A percentile compares a stretch with the other conserved stretches of the same genome.
Evolutionary conservation across 768 basidiomycete genomes (phyloP).

Genomic region (Suillus subluteus): DNA sequence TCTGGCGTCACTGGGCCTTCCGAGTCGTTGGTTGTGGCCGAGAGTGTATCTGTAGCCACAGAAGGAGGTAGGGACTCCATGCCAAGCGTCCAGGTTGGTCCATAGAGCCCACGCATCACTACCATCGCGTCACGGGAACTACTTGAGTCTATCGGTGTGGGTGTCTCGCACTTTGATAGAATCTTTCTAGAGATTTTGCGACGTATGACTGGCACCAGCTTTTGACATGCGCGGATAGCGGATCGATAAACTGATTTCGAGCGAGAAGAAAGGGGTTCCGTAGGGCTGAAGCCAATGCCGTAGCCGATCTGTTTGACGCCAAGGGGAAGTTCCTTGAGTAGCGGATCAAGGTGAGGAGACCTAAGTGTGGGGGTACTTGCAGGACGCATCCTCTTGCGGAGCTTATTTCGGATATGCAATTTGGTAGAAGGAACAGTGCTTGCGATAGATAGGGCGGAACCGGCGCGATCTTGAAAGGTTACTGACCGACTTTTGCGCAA

Average conservation of each 20-base stretch:
- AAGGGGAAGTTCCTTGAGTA: slow-evolving; percentile 39
- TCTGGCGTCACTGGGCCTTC: slow-evolving; percentile 11
- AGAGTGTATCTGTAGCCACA: neutral
- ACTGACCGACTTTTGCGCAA: slow-evolving; percentile 33
- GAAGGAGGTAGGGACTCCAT: neutral
- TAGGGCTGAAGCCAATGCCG: slow-evolving; percentile 51
- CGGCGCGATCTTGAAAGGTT: slow-evolving; percentile 16
- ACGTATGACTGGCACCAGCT: slow-evolving; percentile 9
- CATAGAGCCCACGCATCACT: slow-evolving; percentile 10
- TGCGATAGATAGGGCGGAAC: slow-evolving; percentile 41
- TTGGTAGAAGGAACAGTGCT: slow-evolving; percentile 37
- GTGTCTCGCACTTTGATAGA: neutral
- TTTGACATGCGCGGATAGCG: slow-evolving; percentile 9
- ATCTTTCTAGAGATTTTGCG: slow-evolving; percentile 10
- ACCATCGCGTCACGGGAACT: neutral
- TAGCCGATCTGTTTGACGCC: slow-evolving; percentile 35
- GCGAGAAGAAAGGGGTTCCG: neutral
- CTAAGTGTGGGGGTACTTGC: slow-evolving; percentile 33
- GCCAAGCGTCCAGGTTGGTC: slow-evolving; percentile 10
- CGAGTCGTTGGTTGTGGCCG: slow-evolving; percentile 10
- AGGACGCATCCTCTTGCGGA: slow-evolving; percentile 43
- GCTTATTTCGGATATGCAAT: slow-evolving; percentile 39
- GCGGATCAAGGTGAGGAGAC: slow-evolving; percentile 20
- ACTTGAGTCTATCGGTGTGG: neutral
- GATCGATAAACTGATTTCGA: slow-evolving; percentile 10